Conservation (phyloP, 2,329 filamentous ascomycete genomes). For the Pseudocercospora vitis region DNA sequence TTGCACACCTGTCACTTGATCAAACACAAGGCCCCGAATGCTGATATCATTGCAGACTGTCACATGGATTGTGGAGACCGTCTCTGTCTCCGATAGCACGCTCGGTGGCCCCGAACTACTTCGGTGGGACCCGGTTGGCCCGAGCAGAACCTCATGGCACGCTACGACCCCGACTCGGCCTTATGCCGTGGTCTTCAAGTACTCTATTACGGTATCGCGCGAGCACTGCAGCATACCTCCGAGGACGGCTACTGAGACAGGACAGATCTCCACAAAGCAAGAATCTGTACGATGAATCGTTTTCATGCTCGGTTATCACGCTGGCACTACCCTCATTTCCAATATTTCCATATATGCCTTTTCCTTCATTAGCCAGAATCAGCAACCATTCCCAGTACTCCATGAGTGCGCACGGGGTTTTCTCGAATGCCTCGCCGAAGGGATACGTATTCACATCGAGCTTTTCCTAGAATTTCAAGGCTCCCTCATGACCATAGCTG, state of each 20-base stretch:
- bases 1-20: neutral
- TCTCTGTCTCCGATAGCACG: neutral
- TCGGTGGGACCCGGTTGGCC: neutral
- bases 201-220: neutral
- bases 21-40: neutral
- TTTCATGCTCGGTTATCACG: no score
- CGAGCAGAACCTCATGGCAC: constrained; percentile 2
- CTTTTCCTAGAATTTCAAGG: no score
- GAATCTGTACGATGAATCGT: neutral
- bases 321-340: no score
- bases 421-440: no score
- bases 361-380: no score
- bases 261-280: neutral
- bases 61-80: neutral
- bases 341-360: no score
- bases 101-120: neutral
- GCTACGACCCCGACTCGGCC: neutral
- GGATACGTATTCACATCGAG: no score
- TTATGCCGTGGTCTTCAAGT: neutral
- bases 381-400: no score
- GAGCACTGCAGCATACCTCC: neutral
- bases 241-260: neutral
- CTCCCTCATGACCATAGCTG: no score
- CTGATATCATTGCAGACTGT: neutral
- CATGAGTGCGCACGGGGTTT: no score